phyloP scores from a whole-genome alignment of 805 yeast species.

The Myxozyma melibiosi region DNA sequence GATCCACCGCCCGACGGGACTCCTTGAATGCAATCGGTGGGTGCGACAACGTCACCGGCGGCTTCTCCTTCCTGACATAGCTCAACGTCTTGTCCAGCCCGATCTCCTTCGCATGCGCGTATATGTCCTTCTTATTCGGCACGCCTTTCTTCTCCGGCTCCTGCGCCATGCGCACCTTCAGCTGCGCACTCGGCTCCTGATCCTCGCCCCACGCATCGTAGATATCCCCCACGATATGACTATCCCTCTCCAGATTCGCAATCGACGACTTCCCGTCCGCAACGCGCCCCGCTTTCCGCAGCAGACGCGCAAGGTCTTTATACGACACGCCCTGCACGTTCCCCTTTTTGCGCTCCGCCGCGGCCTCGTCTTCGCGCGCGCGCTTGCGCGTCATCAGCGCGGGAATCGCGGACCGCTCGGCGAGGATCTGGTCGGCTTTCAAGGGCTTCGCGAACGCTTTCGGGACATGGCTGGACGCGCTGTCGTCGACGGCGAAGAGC shows the following conservation, averaged over 20 bases:
- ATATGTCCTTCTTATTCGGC: conserved; percentile 23
- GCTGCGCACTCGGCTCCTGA: conserved; percentile 31
- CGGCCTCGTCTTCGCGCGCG: conserved; percentile 33
- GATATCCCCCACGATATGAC: conserved; percentile 54
- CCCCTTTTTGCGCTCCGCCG: conserved; percentile 44
- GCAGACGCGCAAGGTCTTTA: conserved; percentile 62
- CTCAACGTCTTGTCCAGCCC: conserved; percentile 13
- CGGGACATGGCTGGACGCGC: conserved; percentile 11
- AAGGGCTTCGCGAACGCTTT: conserved; percentile 37
- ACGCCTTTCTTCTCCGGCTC: conserved; percentile 29
- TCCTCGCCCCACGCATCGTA: conserved; percentile 81
- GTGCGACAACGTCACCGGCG: conserved; percentile 52
- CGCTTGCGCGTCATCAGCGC: conserved; percentile 52
- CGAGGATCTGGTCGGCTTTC: conserved; percentile 70
- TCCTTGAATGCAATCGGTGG: conserved; percentile 61
- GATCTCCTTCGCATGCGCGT: conserved; percentile 7
- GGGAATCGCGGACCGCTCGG: conserved; percentile 75
- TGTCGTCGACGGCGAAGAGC: conserved; percentile 28
- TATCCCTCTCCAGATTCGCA: conserved; percentile 64
- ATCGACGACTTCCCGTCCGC: conserved; percentile 55
- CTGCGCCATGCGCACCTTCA: neutral
- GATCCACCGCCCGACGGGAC: conserved; percentile 45
- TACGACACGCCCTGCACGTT: conserved; percentile 64
- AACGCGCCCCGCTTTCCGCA: conserved; percentile 65
- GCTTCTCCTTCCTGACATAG: conserved; percentile 36